Base-by-base conservation (phyloP, 2,329 filamentous ascomycete species). In the Didymella pinodella region DNA sequence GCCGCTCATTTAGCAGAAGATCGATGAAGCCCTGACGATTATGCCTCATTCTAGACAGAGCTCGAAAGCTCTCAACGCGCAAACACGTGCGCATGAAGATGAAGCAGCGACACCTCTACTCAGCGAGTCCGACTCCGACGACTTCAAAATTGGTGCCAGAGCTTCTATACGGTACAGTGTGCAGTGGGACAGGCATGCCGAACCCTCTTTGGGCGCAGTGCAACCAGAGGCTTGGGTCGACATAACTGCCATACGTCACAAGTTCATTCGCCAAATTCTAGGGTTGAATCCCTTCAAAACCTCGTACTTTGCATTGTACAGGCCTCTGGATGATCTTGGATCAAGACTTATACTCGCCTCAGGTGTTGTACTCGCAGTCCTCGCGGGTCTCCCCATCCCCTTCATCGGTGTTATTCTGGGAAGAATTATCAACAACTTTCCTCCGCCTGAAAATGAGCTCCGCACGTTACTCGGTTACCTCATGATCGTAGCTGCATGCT, bases 341-440 rank as follows among this genome's bases (percentile, higher is more conserved):
- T 81, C 79, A 60, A 71, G 74, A 62, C 26, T 61, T 1, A 74
- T 79, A 11, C 69, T 79, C 2, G 55, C 66, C 14, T 51, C 68
- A 14, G 79, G 74, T 6, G 69, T 77, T 16, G 7, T 79, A 6
- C 70, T 77, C 22, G 82, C 85, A 40, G 81, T 85, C 12, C 31
- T 55, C 5, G 58, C 58, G 16, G 58, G 58, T 16, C 26, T 61
- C 16, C 58, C 58, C 1, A 57, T 61, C 48, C 86, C 85, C 16
- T 75, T 89, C n/a, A 85, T 89, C 70, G 86, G 84, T 36, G 83
- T 89, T 54, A 79, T 83, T 20, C 80, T 83, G 44, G 80, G 80
- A 34, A 75, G 80, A 52, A 80, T 84, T 54, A 83, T 83, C 70
- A 80, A 82, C 61, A 72, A 76, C 25, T 84, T 84, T 28, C 83